A percentile compares a stretch with the other conserved stretches of the same genome.
phyloP scores from a whole-genome alignment of 2,329 filamentous ascomycete genomes.

The Xylogone sp. region DNA sequence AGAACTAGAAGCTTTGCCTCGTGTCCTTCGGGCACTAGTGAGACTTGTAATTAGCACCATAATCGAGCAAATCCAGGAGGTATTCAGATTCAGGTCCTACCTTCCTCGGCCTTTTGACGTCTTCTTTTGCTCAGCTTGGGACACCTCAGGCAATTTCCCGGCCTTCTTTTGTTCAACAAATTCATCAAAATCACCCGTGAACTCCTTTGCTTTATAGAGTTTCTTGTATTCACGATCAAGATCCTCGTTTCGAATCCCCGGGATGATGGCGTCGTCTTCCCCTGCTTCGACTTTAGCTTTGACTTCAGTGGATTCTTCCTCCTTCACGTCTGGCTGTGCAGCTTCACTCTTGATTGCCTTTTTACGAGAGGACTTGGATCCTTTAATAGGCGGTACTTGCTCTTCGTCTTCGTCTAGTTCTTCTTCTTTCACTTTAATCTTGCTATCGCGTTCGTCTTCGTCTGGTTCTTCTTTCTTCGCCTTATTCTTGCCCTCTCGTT shows the following conservation, averaged over 20 bases:
- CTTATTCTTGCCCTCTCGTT: background rate
- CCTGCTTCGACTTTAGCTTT: background rate
- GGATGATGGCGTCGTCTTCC: constrained; percentile 1
- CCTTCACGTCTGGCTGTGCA: too few species aligned
- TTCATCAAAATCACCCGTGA: constrained; percentile 6
- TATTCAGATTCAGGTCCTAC: background rate
- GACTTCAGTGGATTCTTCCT: background rate
- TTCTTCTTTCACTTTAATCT: background rate
- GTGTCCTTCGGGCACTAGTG: too few species aligned
- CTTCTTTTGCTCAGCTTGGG: background rate
- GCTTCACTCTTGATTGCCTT: too few species aligned
- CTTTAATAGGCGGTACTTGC: background rate
- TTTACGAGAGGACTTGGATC: too few species aligned
- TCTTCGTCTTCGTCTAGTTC: constrained; percentile 1
- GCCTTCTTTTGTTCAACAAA: constrained; percentile 14
- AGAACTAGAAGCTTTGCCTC: too few species aligned
- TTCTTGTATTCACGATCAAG: background rate
- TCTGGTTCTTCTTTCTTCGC: background rate
- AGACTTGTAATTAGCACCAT: too few species aligned
- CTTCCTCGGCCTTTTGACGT: background rate
- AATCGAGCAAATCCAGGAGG: too few species aligned
- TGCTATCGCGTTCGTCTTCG: background rate
- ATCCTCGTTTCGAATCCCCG: background rate
- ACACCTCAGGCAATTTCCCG: background rate
- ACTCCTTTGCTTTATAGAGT: constrained; percentile 3